Evolutionary conservation across 306 rosid species (phyloP).

Genomic region (Ormosia emarginata): DNA sequence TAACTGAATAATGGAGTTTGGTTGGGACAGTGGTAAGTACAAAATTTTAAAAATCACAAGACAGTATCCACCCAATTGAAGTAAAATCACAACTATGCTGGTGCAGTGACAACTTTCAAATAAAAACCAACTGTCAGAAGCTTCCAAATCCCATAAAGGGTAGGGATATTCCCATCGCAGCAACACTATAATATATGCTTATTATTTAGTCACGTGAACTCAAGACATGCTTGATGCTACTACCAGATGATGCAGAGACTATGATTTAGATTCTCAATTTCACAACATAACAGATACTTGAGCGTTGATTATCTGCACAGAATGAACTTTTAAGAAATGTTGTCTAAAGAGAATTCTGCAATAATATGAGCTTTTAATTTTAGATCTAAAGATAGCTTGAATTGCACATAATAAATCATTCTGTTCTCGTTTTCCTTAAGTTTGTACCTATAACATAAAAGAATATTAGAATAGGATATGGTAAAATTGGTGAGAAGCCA

Average conservation of each 20-base stretch:
- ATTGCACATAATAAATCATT: not conserved
- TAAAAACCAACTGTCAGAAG: not conserved
- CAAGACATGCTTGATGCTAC: not conserved
- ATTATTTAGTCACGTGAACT: not conserved
- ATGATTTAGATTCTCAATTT: not conserved
- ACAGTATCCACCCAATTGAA: not conserved
- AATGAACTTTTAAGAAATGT: not conserved
- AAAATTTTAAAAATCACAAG: not conserved
- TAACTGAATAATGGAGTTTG: not conserved
- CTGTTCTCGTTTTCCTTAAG: too few relatives aligned
- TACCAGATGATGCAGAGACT: not conserved
- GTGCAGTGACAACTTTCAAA: not conserved
- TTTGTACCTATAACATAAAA: not conserved
- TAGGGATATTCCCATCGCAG: not conserved
- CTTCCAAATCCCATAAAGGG: not conserved
- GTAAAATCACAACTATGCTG: slow-evolving; percentile 14
- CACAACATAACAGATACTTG: not conserved
- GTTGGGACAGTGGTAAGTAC: not conserved
- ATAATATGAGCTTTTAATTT: not conserved
- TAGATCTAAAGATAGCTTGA: not conserved
- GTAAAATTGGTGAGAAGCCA: not conserved
- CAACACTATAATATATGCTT: not conserved
- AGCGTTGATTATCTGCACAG: not conserved
- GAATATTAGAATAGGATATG: not conserved
- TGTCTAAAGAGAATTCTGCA: not conserved